Base-by-base conservation (phyloP, 2,329 filamentous ascomycete species). In the Verticillium longisporum region DNA sequence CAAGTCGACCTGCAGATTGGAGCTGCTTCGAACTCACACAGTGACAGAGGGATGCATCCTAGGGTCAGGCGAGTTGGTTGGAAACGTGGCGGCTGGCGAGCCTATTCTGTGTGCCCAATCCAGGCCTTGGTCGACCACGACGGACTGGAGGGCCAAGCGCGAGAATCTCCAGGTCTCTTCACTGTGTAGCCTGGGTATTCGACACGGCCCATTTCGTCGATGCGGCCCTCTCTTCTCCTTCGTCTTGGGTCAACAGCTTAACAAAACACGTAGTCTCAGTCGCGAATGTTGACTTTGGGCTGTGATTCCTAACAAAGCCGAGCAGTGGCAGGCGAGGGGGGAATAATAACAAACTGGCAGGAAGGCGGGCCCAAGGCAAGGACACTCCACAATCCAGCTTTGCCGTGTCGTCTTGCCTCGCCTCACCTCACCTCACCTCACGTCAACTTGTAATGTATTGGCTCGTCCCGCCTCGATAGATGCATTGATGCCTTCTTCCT, bases 111-210 rank as follows among this genome's bases (percentile, higher is more conserved):
- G 26, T n/a, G 56, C 36, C 6, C 56, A 38, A 34, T 50, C 56
- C 14, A 57, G 37, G 26, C 56, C 38, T 58, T 41, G 26, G 55
- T 50, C 45, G 18, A 50, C 45, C 18, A 11, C 4, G 45, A 50
- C 45, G 45, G 45, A 50, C 55, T 56, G 55, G 55, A 26, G 56
- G 45, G 56, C 56, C 56, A 58, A 50, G 56, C 56, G 56, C 38
- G 38, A 26, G 38, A 4, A 26, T 31, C 9, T 10, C 6, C 7
- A 34, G 11, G 45, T 38, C 37, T 15, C 31, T 18, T 41, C 37
- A 31, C 56, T 15, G 26, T 58, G 41, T 34, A 31, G 56, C 18
- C 10, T 57, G 34, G 13, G 26, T 26, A 26, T 26, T 26, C 26
- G 26, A 26, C 26, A 26, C 26, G 26, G 26, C 4, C 26, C 26